phyloP scores from a whole-genome alignment of 2,329 filamentous ascomycete species.

The Aotearoamyces nothofagi region DNA sequence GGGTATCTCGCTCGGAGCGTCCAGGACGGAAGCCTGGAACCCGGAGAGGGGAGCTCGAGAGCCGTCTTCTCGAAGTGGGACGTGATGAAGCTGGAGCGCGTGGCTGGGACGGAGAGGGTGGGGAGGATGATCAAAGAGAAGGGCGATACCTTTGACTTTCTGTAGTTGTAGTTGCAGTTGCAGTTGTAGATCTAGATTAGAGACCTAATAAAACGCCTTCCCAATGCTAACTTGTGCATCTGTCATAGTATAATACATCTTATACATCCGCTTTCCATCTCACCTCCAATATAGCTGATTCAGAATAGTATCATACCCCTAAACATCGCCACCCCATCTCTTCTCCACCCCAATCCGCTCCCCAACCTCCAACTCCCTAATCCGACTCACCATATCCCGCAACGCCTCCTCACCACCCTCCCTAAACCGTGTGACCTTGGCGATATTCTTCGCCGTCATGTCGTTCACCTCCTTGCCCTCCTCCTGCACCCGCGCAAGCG shows the following conservation, averaged over 20 bases:
- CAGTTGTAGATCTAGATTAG: no score
- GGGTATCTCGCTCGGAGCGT: constrained; percentile 48
- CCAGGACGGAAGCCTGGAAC: constrained; percentile 36
- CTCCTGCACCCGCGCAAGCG: constrained; percentile 49
- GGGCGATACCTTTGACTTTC: constrained; percentile 89
- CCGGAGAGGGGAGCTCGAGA: constrained; percentile 41
- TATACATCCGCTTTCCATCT: no score
- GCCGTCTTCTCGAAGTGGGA: constrained; percentile 81
- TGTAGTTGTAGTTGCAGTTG: no score
- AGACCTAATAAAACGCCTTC: no score
- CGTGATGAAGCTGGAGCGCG: constrained; percentile 70
- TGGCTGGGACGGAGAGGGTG: constrained; percentile 70
- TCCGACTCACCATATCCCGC: constrained; percentile 42
- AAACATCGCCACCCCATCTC: constrained; percentile 17
- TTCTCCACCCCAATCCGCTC: constrained; percentile 16
- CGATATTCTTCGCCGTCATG: constrained; percentile 62
- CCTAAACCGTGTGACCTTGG: constrained; percentile 70
- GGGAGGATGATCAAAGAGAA: constrained; percentile 72
- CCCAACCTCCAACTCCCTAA: constrained; percentile 21
- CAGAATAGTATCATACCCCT: no score
- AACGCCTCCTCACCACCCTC: constrained; percentile 50
- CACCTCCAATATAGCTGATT: no score
- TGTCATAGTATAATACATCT: no score
- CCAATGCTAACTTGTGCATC: no score
- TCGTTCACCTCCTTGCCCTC: constrained; percentile 46